Conservation (phyloP, 2,329 filamentous ascomycete species). For the Nemania sp. region DNA sequence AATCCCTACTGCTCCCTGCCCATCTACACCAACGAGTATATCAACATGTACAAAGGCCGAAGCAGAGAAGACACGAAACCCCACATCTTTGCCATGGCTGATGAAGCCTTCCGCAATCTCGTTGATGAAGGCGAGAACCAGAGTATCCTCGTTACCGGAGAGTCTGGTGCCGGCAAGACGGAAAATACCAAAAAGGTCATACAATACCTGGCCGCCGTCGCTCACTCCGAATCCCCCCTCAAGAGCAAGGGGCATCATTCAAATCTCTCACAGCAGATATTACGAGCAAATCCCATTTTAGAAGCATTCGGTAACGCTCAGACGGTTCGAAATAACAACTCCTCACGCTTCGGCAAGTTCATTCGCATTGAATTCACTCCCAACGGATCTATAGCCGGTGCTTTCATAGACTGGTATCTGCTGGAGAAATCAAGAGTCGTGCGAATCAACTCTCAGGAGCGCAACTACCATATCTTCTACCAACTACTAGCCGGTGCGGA, state of each 20-base stretch:
- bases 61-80: slow-evolving; percentile 94
- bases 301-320: slow-evolving; percentile 99
- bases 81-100: slow-evolving; percentile 97
- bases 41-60: slow-evolving; percentile 97
- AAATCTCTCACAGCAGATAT: slow-evolving; percentile 94
- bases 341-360: slow-evolving; percentile 97
- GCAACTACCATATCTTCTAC: slow-evolving; percentile 98
- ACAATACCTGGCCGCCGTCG: slow-evolving; percentile 95
- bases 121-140: slow-evolving; percentile 97
- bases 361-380: slow-evolving; percentile 96
- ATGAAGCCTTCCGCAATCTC: slow-evolving; percentile 94
- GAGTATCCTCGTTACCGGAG: slow-evolving; percentile 96
- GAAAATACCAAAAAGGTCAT: slow-evolving; percentile 99
- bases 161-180: slow-evolving; percentile 97
- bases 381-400: slow-evolving; percentile 89
- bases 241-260: slow-evolving; percentile 74
- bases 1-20: slow-evolving; percentile 96
- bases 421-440: slow-evolving; percentile 98
- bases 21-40: slow-evolving; percentile 96
- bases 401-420: slow-evolving; percentile 98
- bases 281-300: slow-evolving; percentile 95
- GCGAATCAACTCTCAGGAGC: slow-evolving; percentile 84
- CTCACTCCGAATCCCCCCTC: slow-evolving; percentile 80
- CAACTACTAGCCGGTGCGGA: slow-evolving; percentile 91
- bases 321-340: slow-evolving; percentile 98